These are phyloP conservation scores for Pseudotsuga menziesii DNA, from an alignment of 75 land plant genomes.

Conservation along the genomic window DNA sequence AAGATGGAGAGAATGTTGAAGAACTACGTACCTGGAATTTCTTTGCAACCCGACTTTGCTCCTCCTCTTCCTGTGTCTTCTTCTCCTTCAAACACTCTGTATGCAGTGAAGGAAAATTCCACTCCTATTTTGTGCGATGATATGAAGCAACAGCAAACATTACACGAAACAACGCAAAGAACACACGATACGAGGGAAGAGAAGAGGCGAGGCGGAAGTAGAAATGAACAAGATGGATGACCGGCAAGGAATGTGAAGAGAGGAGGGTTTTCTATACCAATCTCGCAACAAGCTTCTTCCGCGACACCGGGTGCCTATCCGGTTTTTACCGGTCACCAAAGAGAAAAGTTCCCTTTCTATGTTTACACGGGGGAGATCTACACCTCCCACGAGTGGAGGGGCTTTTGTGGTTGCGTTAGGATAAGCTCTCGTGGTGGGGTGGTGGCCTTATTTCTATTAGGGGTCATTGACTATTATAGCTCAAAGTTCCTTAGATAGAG, in stretches of 20 bases:
- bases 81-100: neutral
- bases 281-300: constrained; percentile 2
- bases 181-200: neutral
- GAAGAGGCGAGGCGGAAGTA: neutral
- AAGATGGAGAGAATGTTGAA: neutral
- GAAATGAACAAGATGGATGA: constrained; percentile 10
- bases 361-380: too few species aligned
- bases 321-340: neutral
- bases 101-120: too few species aligned
- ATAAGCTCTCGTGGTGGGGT: too few species aligned
- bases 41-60: neutral
- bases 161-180: neutral
- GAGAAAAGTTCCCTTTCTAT: too few species aligned
- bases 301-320: neutral
- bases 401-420: too few species aligned
- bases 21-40: neutral
- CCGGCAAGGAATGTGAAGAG: constrained; percentile 8
- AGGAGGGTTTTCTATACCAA: neutral
- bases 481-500: too few species aligned
- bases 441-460: too few species aligned
- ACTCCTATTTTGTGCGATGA: too few species aligned
- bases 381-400: too few species aligned
- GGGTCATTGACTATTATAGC: too few species aligned
- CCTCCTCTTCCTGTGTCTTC: constrained; percentile 1
- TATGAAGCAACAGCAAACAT: too few species aligned